Evolutionary conservation across 1,284 basidiomycete species (phyloP).

Genomic region (Tilletia indica): DNA sequence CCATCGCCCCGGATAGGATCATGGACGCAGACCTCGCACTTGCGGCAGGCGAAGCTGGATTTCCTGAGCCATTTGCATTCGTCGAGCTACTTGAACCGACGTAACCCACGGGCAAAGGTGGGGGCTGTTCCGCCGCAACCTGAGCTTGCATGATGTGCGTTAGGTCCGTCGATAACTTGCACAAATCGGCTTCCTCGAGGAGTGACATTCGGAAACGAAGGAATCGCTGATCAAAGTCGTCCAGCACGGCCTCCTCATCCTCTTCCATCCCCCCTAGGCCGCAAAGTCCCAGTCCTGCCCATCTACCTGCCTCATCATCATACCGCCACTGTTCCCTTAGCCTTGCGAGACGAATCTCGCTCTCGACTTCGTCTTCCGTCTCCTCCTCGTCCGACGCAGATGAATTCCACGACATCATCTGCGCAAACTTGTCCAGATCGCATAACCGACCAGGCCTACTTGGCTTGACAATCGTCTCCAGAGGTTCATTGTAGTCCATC

Average conservation of each 20-base stretch:
- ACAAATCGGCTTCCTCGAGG: slow-evolving; percentile 50
- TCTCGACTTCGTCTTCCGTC: slow-evolving; percentile 20
- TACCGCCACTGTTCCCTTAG: slow-evolving; percentile 52
- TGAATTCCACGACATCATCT: neutral
- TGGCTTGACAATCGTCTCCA: neutral
- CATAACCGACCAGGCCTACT: slow-evolving; percentile 6
- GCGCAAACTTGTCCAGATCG: neutral
- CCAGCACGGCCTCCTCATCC: slow-evolving; percentile 53
- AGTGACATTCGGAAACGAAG: slow-evolving; percentile 53
- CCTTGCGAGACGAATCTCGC: slow-evolving; percentile 29
- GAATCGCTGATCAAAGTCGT: slow-evolving; percentile 54
- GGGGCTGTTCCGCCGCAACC: slow-evolving; percentile 41
- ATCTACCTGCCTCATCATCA: slow-evolving; percentile 52
- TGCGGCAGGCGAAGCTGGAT: neutral
- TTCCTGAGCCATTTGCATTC: neutral
- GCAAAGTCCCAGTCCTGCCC: slow-evolving; percentile 50
- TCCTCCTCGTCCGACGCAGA: neutral
- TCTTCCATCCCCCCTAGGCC: slow-evolving; percentile 55
- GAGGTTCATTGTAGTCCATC: slow-evolving; percentile 14
- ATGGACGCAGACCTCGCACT: slow-evolving; percentile 26
- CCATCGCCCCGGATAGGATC: slow-evolving; percentile 24
- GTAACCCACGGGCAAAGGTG: slow-evolving; percentile 23
- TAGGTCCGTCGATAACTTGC: slow-evolving; percentile 52
- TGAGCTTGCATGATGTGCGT: slow-evolving; percentile 53
- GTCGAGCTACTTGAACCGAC: slow-evolving; percentile 1